Evolutionary conservation across 352 stramenopile genomes (phyloP).

Genomic region (Globisporangium acanthophoron): DNA sequence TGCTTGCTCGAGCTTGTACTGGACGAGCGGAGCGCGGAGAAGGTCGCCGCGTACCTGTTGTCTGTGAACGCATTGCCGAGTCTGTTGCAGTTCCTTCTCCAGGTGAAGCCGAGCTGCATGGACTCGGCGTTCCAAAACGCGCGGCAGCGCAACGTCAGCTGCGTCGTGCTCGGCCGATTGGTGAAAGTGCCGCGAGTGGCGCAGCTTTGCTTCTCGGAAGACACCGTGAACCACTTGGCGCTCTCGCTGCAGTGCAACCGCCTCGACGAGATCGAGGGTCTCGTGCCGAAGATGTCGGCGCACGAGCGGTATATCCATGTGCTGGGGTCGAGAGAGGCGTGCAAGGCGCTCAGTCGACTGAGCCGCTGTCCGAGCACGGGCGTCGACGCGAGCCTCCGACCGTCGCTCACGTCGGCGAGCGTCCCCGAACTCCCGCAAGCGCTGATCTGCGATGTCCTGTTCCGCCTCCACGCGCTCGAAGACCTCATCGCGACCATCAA

Average conservation of each 20-base stretch:
- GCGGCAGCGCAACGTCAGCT: constrained; percentile 65
- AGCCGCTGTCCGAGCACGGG: constrained; percentile 32
- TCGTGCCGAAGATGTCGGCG: constrained; percentile 17
- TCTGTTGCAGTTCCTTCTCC: constrained; percentile 43
- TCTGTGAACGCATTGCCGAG: constrained; percentile 31
- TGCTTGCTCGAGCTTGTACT: constrained; percentile 40
- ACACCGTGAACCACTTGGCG: constrained; percentile 57
- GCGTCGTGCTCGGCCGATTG: constrained; percentile 54
- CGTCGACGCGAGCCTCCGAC: constrained; percentile 32
- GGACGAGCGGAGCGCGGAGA: constrained; percentile 21
- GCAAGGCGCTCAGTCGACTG: constrained; percentile 52
- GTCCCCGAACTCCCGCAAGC: constrained; percentile 51
- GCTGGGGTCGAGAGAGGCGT: constrained; percentile 44
- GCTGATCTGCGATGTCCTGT: constrained; percentile 57
- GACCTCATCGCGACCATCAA: constrained; percentile 55
- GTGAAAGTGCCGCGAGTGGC: constrained; percentile 31
- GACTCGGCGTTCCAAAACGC: constrained; percentile 36
- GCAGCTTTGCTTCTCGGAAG: constrained; percentile 44
- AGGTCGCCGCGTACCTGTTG: constrained; percentile 35
- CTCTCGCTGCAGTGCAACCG: constrained; percentile 68
- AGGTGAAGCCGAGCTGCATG: constrained; percentile 54
- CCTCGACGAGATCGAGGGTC: constrained; percentile 54
- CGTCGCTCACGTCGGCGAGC: constrained; percentile 38
- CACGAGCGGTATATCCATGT: constrained; percentile 41
- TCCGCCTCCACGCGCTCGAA: constrained; percentile 61